A percentile compares a stretch with the other conserved stretches of the same genome.
These are phyloP conservation scores for Choanephora cucurbitarum DNA, from an alignment of 371 early-diverging fungal genomes.

Conservation along the genomic window DNA sequence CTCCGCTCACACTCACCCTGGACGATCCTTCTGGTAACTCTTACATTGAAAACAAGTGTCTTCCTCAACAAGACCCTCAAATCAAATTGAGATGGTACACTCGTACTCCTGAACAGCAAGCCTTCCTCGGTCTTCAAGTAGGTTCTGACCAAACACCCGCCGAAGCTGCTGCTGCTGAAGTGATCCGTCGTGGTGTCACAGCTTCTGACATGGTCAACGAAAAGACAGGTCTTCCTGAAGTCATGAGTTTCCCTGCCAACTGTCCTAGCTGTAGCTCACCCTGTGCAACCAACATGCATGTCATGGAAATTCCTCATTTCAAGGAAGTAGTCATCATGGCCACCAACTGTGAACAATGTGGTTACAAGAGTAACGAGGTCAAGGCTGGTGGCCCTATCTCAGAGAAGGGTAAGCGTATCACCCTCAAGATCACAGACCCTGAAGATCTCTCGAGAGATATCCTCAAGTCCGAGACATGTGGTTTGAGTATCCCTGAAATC, in stretches of 20 bases:
- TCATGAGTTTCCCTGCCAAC: slow-evolving; percentile 82
- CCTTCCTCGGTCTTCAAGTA: slow-evolving; percentile 70
- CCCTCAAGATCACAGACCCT: slow-evolving; percentile 71
- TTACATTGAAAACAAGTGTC: slow-evolving; percentile 78
- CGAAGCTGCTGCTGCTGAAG: slow-evolving; percentile 39
- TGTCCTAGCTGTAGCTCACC: slow-evolving; percentile 87
- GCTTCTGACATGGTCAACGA: slow-evolving; percentile 38
- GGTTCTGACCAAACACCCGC: slow-evolving; percentile 53
- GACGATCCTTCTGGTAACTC: slow-evolving; percentile 95
- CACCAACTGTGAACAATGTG: slow-evolving; percentile 90
- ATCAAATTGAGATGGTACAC: slow-evolving; percentile 65
- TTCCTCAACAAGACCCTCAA: slow-evolving; percentile 80
- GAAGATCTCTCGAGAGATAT: slow-evolving; percentile 95
- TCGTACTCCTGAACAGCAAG: slow-evolving; percentile 80
- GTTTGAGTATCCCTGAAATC: slow-evolving; percentile 88
- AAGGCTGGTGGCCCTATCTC: slow-evolving; percentile 92
- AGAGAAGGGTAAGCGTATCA: slow-evolving; percentile 78
- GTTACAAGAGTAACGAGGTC: slow-evolving; percentile 95
- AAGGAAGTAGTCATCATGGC: slow-evolving; percentile 96
- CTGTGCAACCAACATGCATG: slow-evolving; percentile 89
- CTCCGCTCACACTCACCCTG: slow-evolving; percentile 72
- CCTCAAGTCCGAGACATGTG: slow-evolving; percentile 94
- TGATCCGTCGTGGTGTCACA: slow-evolving; percentile 10
- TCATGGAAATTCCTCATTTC: slow-evolving; percentile 92
- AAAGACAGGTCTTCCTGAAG: slow-evolving; percentile 58